phyloP scores from a whole-genome alignment of 768 basidiomycete species.

The Royoungia palumana region DNA sequence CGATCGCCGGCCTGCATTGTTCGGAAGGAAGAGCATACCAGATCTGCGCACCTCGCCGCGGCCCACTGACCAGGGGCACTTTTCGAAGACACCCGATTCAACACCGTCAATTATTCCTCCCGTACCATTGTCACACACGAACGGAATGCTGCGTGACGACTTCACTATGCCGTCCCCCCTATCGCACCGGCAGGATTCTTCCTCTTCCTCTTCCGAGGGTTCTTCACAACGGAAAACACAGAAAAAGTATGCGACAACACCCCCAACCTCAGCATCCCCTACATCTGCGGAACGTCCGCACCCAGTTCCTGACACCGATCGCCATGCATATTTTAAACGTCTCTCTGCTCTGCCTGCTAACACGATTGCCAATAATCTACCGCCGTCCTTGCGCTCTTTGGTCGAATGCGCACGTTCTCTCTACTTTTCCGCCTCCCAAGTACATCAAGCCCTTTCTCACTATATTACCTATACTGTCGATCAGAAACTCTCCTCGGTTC shows the following conservation, averaged over 20 bases:
- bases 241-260: conserved; percentile 29
- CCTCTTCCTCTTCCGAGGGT: conserved; percentile 37
- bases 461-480: conserved; percentile 81
- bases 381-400: conserved; percentile 62
- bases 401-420: conserved; percentile 91
- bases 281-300: conserved; percentile 34
- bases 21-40: conserved; percentile 80
- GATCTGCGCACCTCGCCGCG: conserved; percentile 61
- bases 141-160: conserved; percentile 23
- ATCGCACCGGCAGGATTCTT: conserved; percentile 45
- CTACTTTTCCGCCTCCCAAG: conserved; percentile 87
- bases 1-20: conserved; percentile 37
- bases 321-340: conserved; percentile 93
- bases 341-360: conserved; percentile 71
- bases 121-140: conserved; percentile 9
- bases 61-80: conserved; percentile 30
- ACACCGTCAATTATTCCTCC: conserved; percentile 10
- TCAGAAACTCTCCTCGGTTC: conserved; percentile 74
- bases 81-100: conserved; percentile 27
- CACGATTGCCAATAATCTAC: conserved; percentile 61
- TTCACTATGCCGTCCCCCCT: conserved; percentile 38
- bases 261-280: conserved; percentile 38
- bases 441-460: conserved; percentile 85
- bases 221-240: conserved; percentile 21
- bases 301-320: conserved; percentile 63